A percentile compares a stretch with the other conserved stretches of the same genome.
Evolutionary conservation across 1,284 basidiomycete species (phyloP).

Genomic region (Trametes versicolor): DNA sequence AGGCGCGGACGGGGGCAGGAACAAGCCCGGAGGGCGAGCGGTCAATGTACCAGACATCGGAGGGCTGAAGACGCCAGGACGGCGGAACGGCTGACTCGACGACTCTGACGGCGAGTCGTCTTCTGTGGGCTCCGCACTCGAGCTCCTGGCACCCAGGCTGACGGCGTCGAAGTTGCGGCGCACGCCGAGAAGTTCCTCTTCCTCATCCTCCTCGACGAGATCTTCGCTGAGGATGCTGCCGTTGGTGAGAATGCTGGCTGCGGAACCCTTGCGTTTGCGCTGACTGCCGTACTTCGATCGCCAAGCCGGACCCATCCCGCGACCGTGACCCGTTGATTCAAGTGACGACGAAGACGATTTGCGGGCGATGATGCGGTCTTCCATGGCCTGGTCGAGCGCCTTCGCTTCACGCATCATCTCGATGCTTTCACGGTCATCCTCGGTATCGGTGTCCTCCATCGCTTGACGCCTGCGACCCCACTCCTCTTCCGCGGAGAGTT

Average conservation of each 20-base stretch:
- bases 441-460: conserved; percentile 66
- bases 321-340: conserved; percentile 56
- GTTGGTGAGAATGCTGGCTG: conserved; percentile 71
- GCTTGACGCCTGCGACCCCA: conserved; percentile 80
- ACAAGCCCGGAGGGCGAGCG: conserved; percentile 41
- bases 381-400: conserved; percentile 85
- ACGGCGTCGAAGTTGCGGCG: conserved; percentile 68
- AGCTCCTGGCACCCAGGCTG: conserved; percentile 52
- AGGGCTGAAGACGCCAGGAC: conserved; percentile 25
- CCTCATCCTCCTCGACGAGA: conserved; percentile 83
- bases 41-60: conserved; percentile 31
- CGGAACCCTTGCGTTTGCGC: conserved; percentile 76
- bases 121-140: conserved; percentile 52
- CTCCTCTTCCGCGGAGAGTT: conserved; percentile 77
- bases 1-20: conserved; percentile 60
- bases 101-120: conserved; percentile 46
- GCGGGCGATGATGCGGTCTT: conserved; percentile 77
- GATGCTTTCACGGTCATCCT: conserved; percentile 63
- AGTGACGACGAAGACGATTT: conserved; percentile 74
- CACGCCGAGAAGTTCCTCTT: conserved; percentile 72
- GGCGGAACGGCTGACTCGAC: conserved; percentile 38
- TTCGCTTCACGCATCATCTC: conserved; percentile 77
- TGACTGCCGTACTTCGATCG: conserved; percentile 61
- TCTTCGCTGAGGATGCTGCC: conserved; percentile 81
- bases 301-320: conserved; percentile 68